A percentile compares a stretch with the other conserved stretches of the same genome.
Evolutionary conservation across 2,329 filamentous ascomycete genomes (phyloP).

Genomic region (Colletotrichum sp.): DNA sequence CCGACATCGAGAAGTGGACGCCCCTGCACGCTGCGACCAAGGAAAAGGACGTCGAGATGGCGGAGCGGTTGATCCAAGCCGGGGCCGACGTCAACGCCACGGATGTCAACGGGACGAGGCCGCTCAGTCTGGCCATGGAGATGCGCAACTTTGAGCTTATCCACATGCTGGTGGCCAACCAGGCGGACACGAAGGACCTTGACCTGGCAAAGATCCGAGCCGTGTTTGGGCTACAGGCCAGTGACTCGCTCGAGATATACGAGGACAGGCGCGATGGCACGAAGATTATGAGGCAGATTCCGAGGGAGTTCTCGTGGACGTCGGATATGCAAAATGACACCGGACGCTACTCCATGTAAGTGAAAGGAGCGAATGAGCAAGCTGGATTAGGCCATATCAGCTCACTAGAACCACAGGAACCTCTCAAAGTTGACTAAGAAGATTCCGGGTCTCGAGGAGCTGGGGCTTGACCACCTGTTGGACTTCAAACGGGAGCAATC

Average conservation of each 20-base stretch:
- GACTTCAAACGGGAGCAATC: not conserved
- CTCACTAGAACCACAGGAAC: not conserved
- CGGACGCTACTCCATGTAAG: not conserved
- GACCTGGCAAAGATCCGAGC: not conserved
- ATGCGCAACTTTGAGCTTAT: not conserved
- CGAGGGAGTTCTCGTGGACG: not conserved
- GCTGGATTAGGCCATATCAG: rapidly evolving
- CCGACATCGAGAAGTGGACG: not conserved
- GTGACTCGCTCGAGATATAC: not conserved
- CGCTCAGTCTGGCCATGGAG: not conserved
- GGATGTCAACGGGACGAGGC: not conserved
- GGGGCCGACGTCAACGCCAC: not conserved
- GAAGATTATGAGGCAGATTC: not conserved
- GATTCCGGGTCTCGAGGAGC: not conserved
- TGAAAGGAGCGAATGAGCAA: not conserved
- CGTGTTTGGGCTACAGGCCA: not conserved
- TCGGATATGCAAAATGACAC: not conserved
- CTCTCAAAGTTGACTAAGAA: not conserved
- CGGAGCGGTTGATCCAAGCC: not conserved
- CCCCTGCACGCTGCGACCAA: not conserved
- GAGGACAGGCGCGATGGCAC: not conserved
- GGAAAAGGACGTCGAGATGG: not conserved
- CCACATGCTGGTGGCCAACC: not conserved
- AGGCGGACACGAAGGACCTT: not conserved
- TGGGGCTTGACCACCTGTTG: not conserved